Conservation (phyloP, 192 early-diverging fungal genomes). For the Podila epigama region DNA sequence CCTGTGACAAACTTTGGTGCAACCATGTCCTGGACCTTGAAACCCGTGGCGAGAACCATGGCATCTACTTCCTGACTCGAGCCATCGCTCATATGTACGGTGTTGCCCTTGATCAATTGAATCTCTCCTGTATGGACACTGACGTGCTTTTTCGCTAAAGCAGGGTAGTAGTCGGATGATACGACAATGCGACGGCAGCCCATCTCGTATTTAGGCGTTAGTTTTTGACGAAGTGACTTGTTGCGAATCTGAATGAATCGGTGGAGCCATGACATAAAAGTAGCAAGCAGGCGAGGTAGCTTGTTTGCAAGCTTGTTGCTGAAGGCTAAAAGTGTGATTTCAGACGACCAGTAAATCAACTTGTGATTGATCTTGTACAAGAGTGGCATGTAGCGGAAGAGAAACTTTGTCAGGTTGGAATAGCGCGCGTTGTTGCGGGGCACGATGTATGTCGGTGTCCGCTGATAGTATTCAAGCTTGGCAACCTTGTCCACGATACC, state of each 20-base stretch:
- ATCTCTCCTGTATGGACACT: constrained; percentile 31
- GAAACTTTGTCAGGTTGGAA: constrained; percentile 27
- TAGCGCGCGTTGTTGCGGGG: constrained; percentile 47
- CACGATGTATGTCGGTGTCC: constrained; percentile 57
- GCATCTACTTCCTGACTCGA: constrained; percentile 52
- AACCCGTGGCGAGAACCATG: constrained; percentile 63
- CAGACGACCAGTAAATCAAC: constrained; percentile 40
- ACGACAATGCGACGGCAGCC: constrained; percentile 54
- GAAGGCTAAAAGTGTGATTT: constrained; percentile 38
- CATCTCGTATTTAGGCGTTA: constrained; percentile 56
- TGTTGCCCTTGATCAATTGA: constrained; percentile 36
- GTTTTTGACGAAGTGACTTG: constrained; percentile 33
- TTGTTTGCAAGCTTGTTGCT: constrained; percentile 30
- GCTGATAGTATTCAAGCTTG: constrained; percentile 54
- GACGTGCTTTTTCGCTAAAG: constrained; percentile 38
- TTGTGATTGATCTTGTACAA: constrained; percentile 37
- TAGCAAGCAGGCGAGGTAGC: constrained; percentile 15
- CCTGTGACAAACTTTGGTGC: constrained; percentile 46
- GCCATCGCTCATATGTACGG: constrained; percentile 39
- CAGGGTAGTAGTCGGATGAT: constrained; percentile 43
- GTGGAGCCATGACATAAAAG: constrained; percentile 17
- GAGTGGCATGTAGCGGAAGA: constrained; percentile 55
- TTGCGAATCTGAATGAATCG: constrained; percentile 28
- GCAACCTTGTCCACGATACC: constrained; percentile 51
- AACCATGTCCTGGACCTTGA: constrained; percentile 49